phyloP scores from a whole-genome alignment of 176 grass and related monocot species.

The Panicum miliaceum region DNA sequence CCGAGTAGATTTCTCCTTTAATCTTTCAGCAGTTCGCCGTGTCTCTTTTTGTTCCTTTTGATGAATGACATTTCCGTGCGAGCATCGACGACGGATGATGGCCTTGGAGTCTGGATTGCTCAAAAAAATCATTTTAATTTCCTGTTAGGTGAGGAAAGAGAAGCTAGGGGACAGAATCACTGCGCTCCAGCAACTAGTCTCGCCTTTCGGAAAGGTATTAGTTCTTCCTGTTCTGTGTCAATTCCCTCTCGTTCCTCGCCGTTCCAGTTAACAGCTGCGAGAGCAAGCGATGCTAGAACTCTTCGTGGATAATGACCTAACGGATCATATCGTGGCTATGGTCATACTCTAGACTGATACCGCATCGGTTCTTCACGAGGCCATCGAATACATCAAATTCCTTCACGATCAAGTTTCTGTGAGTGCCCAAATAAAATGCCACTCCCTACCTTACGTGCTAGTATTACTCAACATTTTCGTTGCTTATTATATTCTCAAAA shows the following conservation, averaged over 20 bases:
- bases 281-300: slow-evolving; percentile 38
- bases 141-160: slow-evolving; percentile 94
- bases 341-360: slow-evolving; percentile 78
- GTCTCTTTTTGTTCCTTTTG: slow-evolving; percentile 49
- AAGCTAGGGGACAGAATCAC: slow-evolving; percentile 99
- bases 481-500: not conserved
- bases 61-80: slow-evolving; percentile 39
- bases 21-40: slow-evolving; percentile 30
- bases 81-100: slow-evolving; percentile 39
- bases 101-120: slow-evolving; percentile 42
- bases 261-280: slow-evolving; percentile 21
- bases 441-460: not conserved
- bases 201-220: slow-evolving; percentile 99
- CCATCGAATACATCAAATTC: slow-evolving; percentile 97
- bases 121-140: slow-evolving; percentile 5
- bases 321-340: slow-evolving; percentile 30
- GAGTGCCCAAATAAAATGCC: slow-evolving; percentile 49
- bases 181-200: slow-evolving; percentile 97
- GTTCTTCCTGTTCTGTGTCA: slow-evolving; percentile 46
- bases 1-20: slow-evolving; percentile 28
- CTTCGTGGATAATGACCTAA: slow-evolving; percentile 49
- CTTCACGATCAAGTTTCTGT: slow-evolving; percentile 96
- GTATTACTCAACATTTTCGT: not conserved
- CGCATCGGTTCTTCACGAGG: slow-evolving; percentile 99
- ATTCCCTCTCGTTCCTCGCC: slow-evolving; percentile 33